Conservation (phyloP, 2,329 filamentous ascomycete genomes). For the Sporothrix protearum region DNA sequence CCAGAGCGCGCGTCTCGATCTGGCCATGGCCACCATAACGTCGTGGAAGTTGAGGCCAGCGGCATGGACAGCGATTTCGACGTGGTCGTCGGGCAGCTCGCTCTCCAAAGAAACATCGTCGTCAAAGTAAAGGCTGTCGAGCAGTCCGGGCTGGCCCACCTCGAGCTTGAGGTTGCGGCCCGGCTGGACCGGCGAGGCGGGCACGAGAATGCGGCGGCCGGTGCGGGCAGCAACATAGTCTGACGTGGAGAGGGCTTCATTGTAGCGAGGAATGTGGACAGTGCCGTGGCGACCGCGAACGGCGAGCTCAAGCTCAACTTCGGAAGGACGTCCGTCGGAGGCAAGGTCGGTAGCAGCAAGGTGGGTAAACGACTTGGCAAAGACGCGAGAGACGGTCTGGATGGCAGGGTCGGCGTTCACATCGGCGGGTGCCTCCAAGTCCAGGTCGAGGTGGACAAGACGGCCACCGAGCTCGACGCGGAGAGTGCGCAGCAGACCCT, state of each 20-base stretch:
- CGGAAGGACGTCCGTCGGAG: background rate
- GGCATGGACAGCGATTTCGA: constrained; percentile 36
- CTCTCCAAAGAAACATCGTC: constrained; percentile 24
- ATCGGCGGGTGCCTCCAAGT: constrained; percentile 28
- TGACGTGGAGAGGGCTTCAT: constrained; percentile 10
- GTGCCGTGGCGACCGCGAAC: constrained; percentile 19
- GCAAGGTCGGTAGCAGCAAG: background rate
- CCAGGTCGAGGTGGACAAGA: constrained; percentile 31
- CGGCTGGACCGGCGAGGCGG: constrained; percentile 23
- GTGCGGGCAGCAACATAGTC: constrained; percentile 27
- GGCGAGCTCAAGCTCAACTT: constrained; percentile 25
- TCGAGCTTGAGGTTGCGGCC: constrained; percentile 26
- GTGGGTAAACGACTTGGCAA: constrained; percentile 17
- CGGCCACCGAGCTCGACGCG: constrained; percentile 32
- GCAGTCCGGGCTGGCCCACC: constrained; percentile 30
- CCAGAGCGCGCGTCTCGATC: constrained; percentile 28
- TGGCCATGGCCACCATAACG: constrained; percentile 35
- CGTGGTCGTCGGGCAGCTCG: constrained; percentile 22
- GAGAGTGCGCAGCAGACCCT: constrained; percentile 36
- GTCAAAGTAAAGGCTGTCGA: constrained; percentile 33
- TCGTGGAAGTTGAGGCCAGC: constrained; percentile 39
- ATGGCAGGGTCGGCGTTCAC: background rate
- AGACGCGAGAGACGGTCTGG: constrained; percentile 10
- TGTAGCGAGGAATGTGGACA: constrained; percentile 27
- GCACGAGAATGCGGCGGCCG: constrained; percentile 19